Evolutionary conservation across 106 monocot genomes (phyloP), one percentile per base, ranked within the genome.

Genomic region (Apostasia shenzhenica): DNA sequence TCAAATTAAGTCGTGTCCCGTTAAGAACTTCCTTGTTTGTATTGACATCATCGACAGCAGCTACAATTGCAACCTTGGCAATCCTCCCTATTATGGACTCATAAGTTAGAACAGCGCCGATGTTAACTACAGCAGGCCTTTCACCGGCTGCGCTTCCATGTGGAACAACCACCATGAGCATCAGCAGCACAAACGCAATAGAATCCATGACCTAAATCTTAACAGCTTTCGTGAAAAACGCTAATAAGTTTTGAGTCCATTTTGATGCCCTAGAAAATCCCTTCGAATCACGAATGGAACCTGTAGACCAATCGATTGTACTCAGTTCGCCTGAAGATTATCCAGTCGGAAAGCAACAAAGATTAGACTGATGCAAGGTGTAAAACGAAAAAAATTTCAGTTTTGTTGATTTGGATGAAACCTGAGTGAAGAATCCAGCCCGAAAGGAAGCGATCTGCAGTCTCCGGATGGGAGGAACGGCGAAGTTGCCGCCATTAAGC

Each of bases 41-140:
- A 77, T 94, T 94, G 57, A 94, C 73, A 75, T 86, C 94, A 12
- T 42, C 90, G 6, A 94, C 82, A 12, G 90, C 94, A 38, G 77
- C 76, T 64, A 87, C 84, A 66, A 94, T 87, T 13, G 94, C 94
- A 10, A 53, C 63, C 72, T 78, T 94, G 12, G 84, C 84, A 4
- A 73, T 79, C 73, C 80, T 80, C 41, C 94, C 94, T 53, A 94
- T 87, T 43, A 77, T 14, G 0, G 94, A 94, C 46, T 87, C 82
- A 39, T 74, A 90, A 61, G 73, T 84, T 14, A 94, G 69, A 46
- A 90, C 65, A 59, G 86, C 94, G 10, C 94, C 94, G 62, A 94
- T 69, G 54, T 82, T 94, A 38, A 93, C 82, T 57, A 48, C 79
- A 7, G 59, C 70, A 54, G 84, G 87, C 80, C 72, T 80, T 67